These are phyloP conservation scores for Botrytis paeoniae DNA, from an alignment of 2,329 filamentous ascomycete genomes.

Conservation along the genomic window DNA sequence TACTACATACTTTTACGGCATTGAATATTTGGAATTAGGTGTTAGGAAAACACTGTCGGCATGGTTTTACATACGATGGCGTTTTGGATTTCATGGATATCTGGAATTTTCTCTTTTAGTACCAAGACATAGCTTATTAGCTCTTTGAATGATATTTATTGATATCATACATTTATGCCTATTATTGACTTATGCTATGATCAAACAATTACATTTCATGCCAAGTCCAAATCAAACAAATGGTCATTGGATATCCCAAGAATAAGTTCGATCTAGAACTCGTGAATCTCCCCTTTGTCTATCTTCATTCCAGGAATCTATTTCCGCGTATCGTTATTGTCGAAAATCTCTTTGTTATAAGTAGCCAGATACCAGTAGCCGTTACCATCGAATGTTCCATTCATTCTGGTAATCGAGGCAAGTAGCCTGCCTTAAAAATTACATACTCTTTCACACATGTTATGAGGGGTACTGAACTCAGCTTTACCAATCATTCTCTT, in stretches of 20 bases:
- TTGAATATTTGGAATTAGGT: not conserved
- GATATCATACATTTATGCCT: not conserved
- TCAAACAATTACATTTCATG: not conserved
- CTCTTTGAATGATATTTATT: not conserved
- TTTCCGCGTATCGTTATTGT: not conserved
- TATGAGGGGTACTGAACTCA: not conserved
- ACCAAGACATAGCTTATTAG: not conserved
- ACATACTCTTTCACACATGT: not conserved
- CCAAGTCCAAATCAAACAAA: not conserved
- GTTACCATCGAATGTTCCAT: conserved; percentile 8
- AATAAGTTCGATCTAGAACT: not conserved
- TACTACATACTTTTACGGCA: not conserved
- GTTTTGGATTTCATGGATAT: not conserved
- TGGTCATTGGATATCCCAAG: not conserved
- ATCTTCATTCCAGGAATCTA: not conserved
- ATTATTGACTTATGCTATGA: not conserved
- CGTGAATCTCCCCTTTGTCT: not conserved
- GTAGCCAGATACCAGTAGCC: not conserved
- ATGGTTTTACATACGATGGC: not conserved
- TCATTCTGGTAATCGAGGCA: not conserved
- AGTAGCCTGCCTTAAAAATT: not conserved
- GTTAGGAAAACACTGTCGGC: not conserved
- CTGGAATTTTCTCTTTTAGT: not conserved
- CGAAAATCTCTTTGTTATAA: not conserved
- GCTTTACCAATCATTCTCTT: conserved; percentile 5